Evolutionary conservation across 2,329 filamentous ascomycete species (phyloP).

Genomic region (Scedosporium aurantiacum): DNA sequence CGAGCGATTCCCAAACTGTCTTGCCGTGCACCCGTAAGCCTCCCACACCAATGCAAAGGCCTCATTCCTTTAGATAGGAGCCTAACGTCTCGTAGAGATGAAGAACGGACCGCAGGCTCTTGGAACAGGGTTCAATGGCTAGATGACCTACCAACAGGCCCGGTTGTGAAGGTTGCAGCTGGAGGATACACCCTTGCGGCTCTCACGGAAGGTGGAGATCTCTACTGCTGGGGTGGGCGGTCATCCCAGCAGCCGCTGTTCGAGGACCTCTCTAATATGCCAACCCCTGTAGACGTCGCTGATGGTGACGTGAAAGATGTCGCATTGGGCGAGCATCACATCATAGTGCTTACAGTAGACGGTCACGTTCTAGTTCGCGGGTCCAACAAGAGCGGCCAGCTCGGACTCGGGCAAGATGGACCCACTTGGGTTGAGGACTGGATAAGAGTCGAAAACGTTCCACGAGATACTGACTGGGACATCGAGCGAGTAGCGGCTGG

Average conservation of each 20-base stretch:
- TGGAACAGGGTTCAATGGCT: conserved; percentile 34
- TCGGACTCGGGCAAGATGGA: conserved; percentile 30
- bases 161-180: conserved; percentile 40
- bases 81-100: conserved; percentile 24
- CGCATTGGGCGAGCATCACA: conserved; percentile 46
- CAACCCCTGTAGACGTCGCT: conserved; percentile 34
- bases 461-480: conserved; percentile 14
- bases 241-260: conserved; percentile 8
- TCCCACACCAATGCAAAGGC: not conserved
- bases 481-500: conserved; percentile 36
- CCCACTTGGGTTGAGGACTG: conserved; percentile 19
- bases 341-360: conserved; percentile 40
- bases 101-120: conserved; percentile 25
- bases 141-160: conserved; percentile 35
- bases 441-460: conserved; percentile 22
- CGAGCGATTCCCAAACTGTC: conserved; percentile 41
- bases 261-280: conserved; percentile 14
- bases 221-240: conserved; percentile 50
- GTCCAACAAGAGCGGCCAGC: conserved; percentile 46
- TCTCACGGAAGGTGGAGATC: conserved; percentile 42
- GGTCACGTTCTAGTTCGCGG: conserved; percentile 45
- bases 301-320: conserved; percentile 42
- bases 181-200: conserved; percentile 48
- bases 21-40: conserved; percentile 17
- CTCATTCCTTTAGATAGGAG: not conserved